These are phyloP conservation scores for Scortechinia acanthostroma DNA, from an alignment of 2,329 filamentous ascomycete genomes.

Conservation along the genomic window DNA sequence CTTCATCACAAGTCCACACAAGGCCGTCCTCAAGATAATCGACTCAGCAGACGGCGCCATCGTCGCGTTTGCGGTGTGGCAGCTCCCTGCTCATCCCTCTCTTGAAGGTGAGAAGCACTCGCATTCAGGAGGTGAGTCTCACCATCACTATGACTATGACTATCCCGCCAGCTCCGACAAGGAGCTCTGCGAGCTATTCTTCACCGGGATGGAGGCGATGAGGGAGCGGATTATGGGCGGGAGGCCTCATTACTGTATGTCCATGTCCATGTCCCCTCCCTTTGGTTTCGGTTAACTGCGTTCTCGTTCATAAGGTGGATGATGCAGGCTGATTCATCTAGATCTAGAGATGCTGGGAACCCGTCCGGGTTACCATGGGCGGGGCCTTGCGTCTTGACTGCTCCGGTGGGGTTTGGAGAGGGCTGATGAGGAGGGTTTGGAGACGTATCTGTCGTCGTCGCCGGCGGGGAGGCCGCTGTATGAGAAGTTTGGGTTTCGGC, in stretches of 20 bases:
- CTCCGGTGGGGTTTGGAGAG: not conserved
- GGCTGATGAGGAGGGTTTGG: conserved; percentile 1
- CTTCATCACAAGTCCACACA: not conserved
- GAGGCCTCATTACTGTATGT: not conserved
- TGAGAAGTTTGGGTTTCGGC: conserved; percentile 2
- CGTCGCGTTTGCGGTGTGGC: not conserved
- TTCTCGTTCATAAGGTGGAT: too few relatives aligned
- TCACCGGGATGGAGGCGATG: not conserved
- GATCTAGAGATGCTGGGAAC: conserved; percentile 3
- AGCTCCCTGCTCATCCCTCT: not conserved
- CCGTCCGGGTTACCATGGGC: conserved; percentile 2
- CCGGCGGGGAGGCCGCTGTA: not conserved
- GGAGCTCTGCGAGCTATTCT: not conserved
- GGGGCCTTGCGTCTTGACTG: not conserved
- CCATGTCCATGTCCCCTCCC: too few relatives aligned
- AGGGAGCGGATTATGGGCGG: not conserved
- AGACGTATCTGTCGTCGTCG: not conserved
- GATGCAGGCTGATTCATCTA: too few relatives aligned
- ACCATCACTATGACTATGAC: not conserved
- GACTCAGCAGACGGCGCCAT: not conserved
- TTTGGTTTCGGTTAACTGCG: too few relatives aligned
- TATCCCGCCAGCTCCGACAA: not conserved
- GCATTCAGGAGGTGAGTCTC: too few relatives aligned
- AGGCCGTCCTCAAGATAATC: not conserved
- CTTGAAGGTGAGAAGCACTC: not conserved